Conservation (phyloP, 495 filamentous ascomycete genomes). For the Cenococcum geophilum region DNA sequence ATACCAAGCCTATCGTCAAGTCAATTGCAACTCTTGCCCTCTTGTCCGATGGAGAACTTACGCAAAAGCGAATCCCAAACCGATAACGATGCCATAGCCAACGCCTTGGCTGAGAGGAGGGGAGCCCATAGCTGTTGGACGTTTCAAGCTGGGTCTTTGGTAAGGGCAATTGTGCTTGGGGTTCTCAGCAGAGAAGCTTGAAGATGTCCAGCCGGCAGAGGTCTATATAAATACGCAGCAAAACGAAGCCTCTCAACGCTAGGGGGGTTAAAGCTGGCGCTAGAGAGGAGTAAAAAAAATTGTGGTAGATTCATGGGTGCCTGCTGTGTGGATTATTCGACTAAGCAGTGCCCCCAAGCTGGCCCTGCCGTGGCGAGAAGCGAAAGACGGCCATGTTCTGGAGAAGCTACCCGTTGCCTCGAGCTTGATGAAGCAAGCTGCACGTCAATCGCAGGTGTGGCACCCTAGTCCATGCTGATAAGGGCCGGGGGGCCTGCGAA, state of each 20-base stretch:
- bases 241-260: neutral
- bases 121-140: neutral
- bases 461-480: constrained; percentile 23
- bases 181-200: neutral
- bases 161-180: neutral
- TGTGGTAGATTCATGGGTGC: neutral
- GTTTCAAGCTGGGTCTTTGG: constrained; percentile 6
- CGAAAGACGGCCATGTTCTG: constrained; percentile 1
- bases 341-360: neutral
- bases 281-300: neutral
- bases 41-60: constrained; percentile 16
- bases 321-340: neutral
- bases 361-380: constrained; percentile 1
- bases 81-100: constrained; percentile 39
- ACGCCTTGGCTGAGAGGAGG: constrained; percentile 26
- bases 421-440: neutral
- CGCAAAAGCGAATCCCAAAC: constrained; percentile 38
- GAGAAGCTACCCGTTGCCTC: neutral
- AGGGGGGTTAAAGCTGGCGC: neutral
- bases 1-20: constrained; percentile 28
- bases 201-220: neutral
- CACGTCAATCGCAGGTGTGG: constrained; percentile 10
- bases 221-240: neutral
- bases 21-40: constrained; percentile 4
- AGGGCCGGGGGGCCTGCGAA: constrained; percentile 1